A percentile compares a stretch with the other conserved stretches of the same genome.
These are phyloP conservation scores for Domatiomyces globalis DNA, from an alignment of 2,329 filamentous ascomycete species.

Conservation along the genomic window DNA sequence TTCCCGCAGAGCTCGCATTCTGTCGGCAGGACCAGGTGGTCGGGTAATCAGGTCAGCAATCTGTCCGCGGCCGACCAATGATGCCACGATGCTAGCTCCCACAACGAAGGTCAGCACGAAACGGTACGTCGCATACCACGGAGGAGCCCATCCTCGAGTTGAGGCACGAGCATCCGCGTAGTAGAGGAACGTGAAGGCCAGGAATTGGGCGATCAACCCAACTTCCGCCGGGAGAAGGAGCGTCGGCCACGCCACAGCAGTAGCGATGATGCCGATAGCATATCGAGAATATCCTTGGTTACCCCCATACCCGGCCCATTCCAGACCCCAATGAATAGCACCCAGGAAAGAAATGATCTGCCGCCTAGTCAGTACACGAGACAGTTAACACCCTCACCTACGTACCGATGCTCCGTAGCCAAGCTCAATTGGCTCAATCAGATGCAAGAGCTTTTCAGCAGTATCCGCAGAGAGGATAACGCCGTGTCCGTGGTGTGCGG, in stretches of 20 bases:
- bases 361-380: constrained; percentile 1
- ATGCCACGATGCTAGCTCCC: constrained; percentile 65
- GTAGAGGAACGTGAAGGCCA: constrained; percentile 73
- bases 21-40: constrained; percentile 31
- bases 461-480: constrained; percentile 55
- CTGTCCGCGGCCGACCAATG: constrained; percentile 67
- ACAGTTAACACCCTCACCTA: constrained; percentile 15
- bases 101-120: constrained; percentile 87
- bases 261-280: constrained; percentile 64
- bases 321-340: constrained; percentile 84
- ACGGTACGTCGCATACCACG: constrained; percentile 79
- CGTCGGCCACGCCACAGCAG: constrained; percentile 78
- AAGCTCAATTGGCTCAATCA: constrained; percentile 76
- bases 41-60: constrained; percentile 45
- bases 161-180: constrained; percentile 66
- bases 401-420: constrained; percentile 75
- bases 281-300: constrained; percentile 65
- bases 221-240: constrained; percentile 71
- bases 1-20: constrained; percentile 37
- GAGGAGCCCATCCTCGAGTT: constrained; percentile 60
- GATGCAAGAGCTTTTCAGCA: constrained; percentile 55
- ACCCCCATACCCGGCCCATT: constrained; percentile 58
- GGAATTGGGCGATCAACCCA: constrained; percentile 72
- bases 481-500: constrained; percentile 44
- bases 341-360: constrained; percentile 87